Evolutionary conservation across 441 rosid species (phyloP).

Genomic region (Arabidopsis lyrata): DNA sequence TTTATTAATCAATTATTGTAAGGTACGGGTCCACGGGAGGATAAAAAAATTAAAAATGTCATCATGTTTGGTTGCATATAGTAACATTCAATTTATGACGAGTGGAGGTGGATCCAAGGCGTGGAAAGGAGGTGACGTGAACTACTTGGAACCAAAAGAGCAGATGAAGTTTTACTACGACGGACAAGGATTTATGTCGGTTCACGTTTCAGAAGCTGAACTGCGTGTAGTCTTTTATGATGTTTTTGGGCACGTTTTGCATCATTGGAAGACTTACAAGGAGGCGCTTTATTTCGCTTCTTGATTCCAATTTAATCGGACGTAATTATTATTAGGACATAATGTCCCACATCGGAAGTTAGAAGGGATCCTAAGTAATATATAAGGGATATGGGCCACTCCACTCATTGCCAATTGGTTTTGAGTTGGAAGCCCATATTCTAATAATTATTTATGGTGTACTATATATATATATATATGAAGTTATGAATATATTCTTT

Average conservation of each 20-base stretch:
- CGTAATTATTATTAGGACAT: too few relatives aligned
- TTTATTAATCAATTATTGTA: not conserved
- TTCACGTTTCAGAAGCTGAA: slow-evolving; percentile 43
- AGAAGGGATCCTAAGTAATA: too few relatives aligned
- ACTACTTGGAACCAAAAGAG: slow-evolving; percentile 43
- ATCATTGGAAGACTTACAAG: slow-evolving; percentile 39
- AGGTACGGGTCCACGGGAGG: not conserved
- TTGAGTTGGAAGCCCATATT: too few relatives aligned
- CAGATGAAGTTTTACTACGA: slow-evolving; percentile 51
- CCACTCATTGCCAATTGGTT: too few relatives aligned
- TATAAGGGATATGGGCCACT: too few relatives aligned
- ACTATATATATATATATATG: too few relatives aligned
- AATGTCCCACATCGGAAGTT: too few relatives aligned
- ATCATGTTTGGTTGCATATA: slow-evolving; percentile 38
- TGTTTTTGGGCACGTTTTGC: slow-evolving; percentile 48
- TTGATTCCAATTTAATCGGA: not conserved
- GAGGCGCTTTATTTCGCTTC: slow-evolving; percentile 30
- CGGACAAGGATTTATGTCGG: slow-evolving; percentile 79
- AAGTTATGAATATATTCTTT: not conserved
- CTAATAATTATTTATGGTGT: slow-evolving; percentile 4
- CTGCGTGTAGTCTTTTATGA: slow-evolving; percentile 53
- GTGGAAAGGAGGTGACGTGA: slow-evolving; percentile 59
- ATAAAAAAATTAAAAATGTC: not conserved
- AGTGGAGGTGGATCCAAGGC: slow-evolving; percentile 86
- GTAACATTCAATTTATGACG: slow-evolving; percentile 56